Evolutionary conservation across 306 rosid genomes (phyloP), one percentile per base, ranked within the genome.

Genomic region (Cucurbita moschata): DNA sequence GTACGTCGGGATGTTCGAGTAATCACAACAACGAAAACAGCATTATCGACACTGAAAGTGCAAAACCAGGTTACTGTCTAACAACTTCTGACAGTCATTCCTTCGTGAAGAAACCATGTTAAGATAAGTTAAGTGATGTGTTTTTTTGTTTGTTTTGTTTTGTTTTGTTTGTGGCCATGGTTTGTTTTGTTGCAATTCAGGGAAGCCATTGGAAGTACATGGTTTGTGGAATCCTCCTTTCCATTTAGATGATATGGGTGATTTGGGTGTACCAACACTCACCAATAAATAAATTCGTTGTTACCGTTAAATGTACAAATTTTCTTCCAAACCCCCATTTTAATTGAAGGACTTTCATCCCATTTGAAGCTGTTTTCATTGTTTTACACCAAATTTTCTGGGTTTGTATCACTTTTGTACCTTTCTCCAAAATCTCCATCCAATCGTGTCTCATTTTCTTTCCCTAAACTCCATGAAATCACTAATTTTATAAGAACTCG

Each of bases 41-140:
- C 59, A 54, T 35, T 65, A 80, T 8, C 23, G 76, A 67, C 39
- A 74, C 83, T 2, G 75, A 76, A 77, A 83, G 43, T 38, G 15
- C 57, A 38, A 79, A 66, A 54, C 74, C 79, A 86, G 98, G 98
- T 93, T 87, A 81, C 82, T 57, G 78, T 87, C 82, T 85, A 81
- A 50, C 54, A 53, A 70, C 60, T 72, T 81, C 71, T 51, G 54
- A 35, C 62, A 75, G 77, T 78, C 38, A 44, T 83, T 58, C 72
- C 78, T 30, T 82, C 75, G 47, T 52, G 58, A 69, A 50, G 58
- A 35, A 51, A 62, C 46, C 73, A 81, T 15, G 7, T 39, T 63
- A 65, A 71, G 35, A 2, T 30, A 30, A 30, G 35, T 30, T 30
- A 30, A 30, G 35, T 30, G 35, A 30, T 30, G 35, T 30, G 35